phyloP scores from a whole-genome alignment of 306 rosid genomes.

The Cucurbita argyrosperma region DNA sequence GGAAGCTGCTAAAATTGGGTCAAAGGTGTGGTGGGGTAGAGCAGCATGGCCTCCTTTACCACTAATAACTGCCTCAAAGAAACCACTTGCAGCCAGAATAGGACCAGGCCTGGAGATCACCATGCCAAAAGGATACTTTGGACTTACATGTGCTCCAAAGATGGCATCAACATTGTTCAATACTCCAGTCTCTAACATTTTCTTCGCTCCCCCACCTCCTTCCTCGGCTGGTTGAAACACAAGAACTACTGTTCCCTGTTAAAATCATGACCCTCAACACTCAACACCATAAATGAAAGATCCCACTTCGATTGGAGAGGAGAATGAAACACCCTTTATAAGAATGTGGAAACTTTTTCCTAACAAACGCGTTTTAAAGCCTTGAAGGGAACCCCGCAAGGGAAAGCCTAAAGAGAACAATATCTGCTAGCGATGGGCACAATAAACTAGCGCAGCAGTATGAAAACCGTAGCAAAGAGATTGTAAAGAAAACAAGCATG shows the following conservation, averaged over 20 bases:
- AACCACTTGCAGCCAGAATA: slow-evolving; percentile 43
- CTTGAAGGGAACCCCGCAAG: too few relatives aligned
- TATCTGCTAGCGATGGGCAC: too few relatives aligned
- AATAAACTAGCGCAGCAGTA: not conserved
- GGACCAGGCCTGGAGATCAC: slow-evolving; percentile 59
- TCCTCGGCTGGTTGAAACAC: slow-evolving; percentile 98
- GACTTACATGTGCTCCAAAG: slow-evolving; percentile 48
- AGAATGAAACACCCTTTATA: too few relatives aligned
- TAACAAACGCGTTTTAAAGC: too few relatives aligned
- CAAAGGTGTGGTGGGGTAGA: slow-evolving; percentile 65
- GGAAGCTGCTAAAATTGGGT: slow-evolving; percentile 78
- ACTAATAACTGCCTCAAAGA: slow-evolving; percentile 66
- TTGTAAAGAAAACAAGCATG: too few relatives aligned
- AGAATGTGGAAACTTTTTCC: too few relatives aligned
- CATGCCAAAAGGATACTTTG: slow-evolving; percentile 26
- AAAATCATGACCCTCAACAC: not conserved
- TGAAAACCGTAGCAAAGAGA: not conserved
- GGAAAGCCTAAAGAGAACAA: too few relatives aligned
- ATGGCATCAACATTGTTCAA: slow-evolving; percentile 52
- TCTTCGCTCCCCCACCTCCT: slow-evolving; percentile 77
- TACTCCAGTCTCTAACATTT: slow-evolving; percentile 45
- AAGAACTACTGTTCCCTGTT: slow-evolving; percentile 74
- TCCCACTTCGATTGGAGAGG: too few relatives aligned
- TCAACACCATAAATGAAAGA: not conserved
- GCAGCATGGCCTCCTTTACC: slow-evolving; percentile 97